Evolutionary conservation across 1,139 yeast genomes (phyloP), one percentile per base, ranked within the genome.

Genomic region (Scheffersomyces segobiensis): DNA sequence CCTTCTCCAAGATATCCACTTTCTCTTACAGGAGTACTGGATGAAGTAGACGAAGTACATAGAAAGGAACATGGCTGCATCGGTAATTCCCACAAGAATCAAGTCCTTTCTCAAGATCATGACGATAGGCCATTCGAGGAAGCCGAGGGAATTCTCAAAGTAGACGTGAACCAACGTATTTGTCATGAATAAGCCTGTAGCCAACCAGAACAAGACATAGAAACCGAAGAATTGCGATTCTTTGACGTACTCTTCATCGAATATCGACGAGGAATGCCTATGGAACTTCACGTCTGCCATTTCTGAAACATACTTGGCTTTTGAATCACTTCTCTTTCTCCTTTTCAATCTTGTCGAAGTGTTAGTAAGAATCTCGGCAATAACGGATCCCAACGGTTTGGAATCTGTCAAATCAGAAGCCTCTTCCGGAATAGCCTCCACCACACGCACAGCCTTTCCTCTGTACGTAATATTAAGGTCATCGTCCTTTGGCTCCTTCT

Each of bases 201-300:
- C 82, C 57, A 88, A 73, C 96, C 96, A 89, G 62, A 87, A 84
- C 56, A 88, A 78, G 14, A 88, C 84, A 66, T 84, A 89, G 52
- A 89, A 76, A 1, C 95, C 96, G 62, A 81, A 84, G 67, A 86
- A 88, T 56, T 79, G 77, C 4, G 85, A 76, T 1, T 71, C 60
- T 57, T 74, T 72, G 62, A 81, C 76, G 22, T 65, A 63, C 1
- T 68, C 76, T 46, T 79, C 74, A 65, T 86, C 90, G 59, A 86
- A 76, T 5, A 86, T 82, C 4, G 87, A 80, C 4, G 82, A 72
- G 14, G 80, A 69, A 17, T 71, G 67, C 49, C 76, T 74, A 53
- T 69, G 66, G 65, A 82, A 82, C 53, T 75, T 74, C 49, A 82
- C 78, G 63, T 83, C 87, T 20, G 79, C 77, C 59, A 83, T 77